Conservation (phyloP, 331 rosid species). For the Telfairia occidentalis region DNA sequence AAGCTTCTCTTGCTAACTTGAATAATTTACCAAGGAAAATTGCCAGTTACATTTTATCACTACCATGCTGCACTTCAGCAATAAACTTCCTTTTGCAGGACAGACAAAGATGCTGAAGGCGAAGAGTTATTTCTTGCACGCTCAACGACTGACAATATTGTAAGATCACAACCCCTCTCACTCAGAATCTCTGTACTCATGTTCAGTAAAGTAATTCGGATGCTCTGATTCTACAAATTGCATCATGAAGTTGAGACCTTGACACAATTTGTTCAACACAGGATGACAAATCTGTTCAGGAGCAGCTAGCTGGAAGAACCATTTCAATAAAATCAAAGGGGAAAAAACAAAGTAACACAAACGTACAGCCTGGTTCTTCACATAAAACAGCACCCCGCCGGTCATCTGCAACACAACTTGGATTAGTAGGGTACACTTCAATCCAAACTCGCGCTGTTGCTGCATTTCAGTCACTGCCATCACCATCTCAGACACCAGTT, state of each 20-base stretch:
- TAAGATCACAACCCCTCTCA: slow-evolving; percentile 22
- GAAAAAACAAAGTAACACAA: slow-evolving; percentile 30
- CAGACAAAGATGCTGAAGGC: slow-evolving; percentile 61
- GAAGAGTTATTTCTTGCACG: slow-evolving; percentile 50
- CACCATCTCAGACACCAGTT: slow-evolving; percentile 31
- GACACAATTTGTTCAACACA: slow-evolving; percentile 22
- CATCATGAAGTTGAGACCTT: slow-evolving; percentile 23
- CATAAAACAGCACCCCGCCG: slow-evolving; percentile 5
- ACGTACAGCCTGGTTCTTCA: slow-evolving; percentile 4
- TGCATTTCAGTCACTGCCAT: slow-evolving; percentile 33
- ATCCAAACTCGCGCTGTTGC: slow-evolving; percentile 31
- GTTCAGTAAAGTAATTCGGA: background rate
- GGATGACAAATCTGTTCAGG: slow-evolving; percentile 34
- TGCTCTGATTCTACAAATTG: background rate
- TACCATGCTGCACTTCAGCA: slow-evolving; percentile 7
- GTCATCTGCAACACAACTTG: slow-evolving; percentile 33
- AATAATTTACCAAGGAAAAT: background rate
- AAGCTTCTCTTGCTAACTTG: background rate
- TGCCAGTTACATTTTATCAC: background rate
- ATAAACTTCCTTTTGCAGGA: slow-evolving; percentile 31
- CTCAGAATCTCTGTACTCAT: background rate
- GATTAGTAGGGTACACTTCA: slow-evolving; percentile 32
- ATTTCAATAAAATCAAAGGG: slow-evolving; percentile 34
- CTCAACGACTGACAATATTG: slow-evolving; percentile 23
- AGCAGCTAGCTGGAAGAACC: slow-evolving; percentile 23